Base-by-base conservation (phyloP, 768 basidiomycete genomes). In the Tricholoma furcatifolium region DNA sequence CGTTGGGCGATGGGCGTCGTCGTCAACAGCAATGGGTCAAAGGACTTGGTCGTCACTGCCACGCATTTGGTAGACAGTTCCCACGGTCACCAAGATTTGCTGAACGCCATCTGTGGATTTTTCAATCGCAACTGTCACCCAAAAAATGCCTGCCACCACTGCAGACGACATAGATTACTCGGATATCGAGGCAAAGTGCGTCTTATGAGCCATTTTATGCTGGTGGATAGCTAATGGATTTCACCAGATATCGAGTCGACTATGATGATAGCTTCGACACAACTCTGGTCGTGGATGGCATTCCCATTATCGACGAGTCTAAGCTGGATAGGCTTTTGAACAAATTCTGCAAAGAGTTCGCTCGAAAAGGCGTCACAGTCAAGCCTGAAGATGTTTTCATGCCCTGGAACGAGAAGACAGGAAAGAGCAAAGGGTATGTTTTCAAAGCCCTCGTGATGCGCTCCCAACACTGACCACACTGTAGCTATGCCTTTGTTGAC, bases 341-440 rank as follows among this genome's bases (percentile, higher is more conserved):
- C 32, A 91, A 89, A 67, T 78, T 98, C 30, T 74, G 83, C 51
- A 93, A 93, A 67, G 86, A 91, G 59, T 96, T 98, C 66, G 76
- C 79, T 11, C 85, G 84, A 62, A 91, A 88, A 65, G 93, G 94
- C 24, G 80, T 85, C 8, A 70, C 84, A 31, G 78, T 97, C 51
- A 87, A 86, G 61, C 70, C 83, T 6, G 88, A 89, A 46, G 84
- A 87, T 60, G 86, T 98, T 58, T 84, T 79, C 57, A 81, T 98
- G 70, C 94, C 96, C 24, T 96, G 92, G 91, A 87, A 95, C 64
- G 82, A 90, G 51, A 64, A 77, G 45, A 80, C 79, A 7, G 90
- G 84, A 24, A 91, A 93, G 71, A 93, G 90, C 77, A 94, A 94
- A 75, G 97, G 97, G 95, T 95, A 67, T 62, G 79, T 66, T 20